phyloP scores from a whole-genome alignment of 129 eudicot genomes.

The Flaveria bidentis region DNA sequence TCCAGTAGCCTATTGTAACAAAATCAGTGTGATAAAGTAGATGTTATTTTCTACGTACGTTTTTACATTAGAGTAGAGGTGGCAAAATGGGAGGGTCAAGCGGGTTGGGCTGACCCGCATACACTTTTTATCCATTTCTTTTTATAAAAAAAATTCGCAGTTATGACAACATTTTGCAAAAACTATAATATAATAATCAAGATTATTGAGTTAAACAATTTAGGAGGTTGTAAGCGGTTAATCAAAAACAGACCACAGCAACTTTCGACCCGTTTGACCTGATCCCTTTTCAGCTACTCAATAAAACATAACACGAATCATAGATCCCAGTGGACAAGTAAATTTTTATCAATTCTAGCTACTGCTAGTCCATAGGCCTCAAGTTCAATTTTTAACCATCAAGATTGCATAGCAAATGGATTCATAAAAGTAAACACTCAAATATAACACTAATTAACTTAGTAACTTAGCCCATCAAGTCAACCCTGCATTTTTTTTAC shows the following conservation, averaged over 20 bases:
- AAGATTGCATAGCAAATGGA: neutral
- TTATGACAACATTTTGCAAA: neutral
- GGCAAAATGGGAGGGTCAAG: neutral
- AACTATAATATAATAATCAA: neutral
- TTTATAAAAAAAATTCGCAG: neutral
- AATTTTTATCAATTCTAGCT: neutral
- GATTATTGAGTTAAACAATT: neutral
- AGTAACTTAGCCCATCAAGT: neutral
- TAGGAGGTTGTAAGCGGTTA: neutral
- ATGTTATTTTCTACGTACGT: neutral
- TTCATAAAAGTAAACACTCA: neutral
- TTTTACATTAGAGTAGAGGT: neutral
- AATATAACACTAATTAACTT: neutral
- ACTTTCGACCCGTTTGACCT: neutral
- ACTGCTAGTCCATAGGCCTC: neutral
- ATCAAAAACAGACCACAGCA: neutral
- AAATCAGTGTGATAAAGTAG: neutral
- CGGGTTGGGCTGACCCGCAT: neutral
- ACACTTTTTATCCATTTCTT: neutral
- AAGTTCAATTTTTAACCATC: neutral
- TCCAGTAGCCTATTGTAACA: constrained; percentile 25
- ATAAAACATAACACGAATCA: neutral
- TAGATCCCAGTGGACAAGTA: no score
- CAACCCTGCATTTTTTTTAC: constrained; percentile 4
- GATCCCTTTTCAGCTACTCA: neutral